Base-by-base conservation (phyloP, 768 basidiomycete species). In the Punctularia strigosozonata region DNA sequence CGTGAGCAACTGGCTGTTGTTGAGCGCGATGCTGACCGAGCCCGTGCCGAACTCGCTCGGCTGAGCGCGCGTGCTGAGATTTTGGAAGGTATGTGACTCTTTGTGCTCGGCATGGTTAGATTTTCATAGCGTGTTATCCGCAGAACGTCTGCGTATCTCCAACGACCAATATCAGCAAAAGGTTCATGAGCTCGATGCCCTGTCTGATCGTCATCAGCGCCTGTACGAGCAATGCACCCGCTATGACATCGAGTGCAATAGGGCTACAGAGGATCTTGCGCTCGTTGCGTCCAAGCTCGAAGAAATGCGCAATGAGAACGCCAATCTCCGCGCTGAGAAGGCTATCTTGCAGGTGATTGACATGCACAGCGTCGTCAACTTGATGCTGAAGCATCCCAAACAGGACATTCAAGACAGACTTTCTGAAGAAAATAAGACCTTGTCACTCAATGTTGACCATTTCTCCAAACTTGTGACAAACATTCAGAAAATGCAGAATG, bases 271-370 rank as follows among this genome's bases (percentile, higher is more conserved):
- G 31, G 80, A 86, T 31, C 62, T 84, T 7, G 64, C 73, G 17
- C 57, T 66, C 5, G 66, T 75, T 2, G 75, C 73, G 44, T 64
- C 71, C 19, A 68, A 70, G 18, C 60, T 80, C 13, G 88, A 92
- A 45, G 79, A 84, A 41, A 62, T 90, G 26, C 76, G 87, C 7
- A 87, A 84, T 47, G 92, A 97, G 49, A 74, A 69, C 46, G 83
- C 86, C 2, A 92, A 87, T 54, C 70, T 95, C 14, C 77, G 83
- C 31, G 91, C 90, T 0, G 94, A 98, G 69, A 92, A 89, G 65
- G 81, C 77, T 51, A 85, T 92, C 25, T 89, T 84, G 82, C 86
- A 88, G 79, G 89, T 86, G 38, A 32, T 30, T 40, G 37, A 41
- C 25, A 32, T 20, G 36, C 23, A 15, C 19, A 8, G 26, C 15